Percentiles rank a stretch among this genome's conserved stretches.
These are phyloP conservation scores for Alternaria sp. DNA, from an alignment of 2,329 filamentous ascomycete species.

Conservation along the genomic window DNA sequence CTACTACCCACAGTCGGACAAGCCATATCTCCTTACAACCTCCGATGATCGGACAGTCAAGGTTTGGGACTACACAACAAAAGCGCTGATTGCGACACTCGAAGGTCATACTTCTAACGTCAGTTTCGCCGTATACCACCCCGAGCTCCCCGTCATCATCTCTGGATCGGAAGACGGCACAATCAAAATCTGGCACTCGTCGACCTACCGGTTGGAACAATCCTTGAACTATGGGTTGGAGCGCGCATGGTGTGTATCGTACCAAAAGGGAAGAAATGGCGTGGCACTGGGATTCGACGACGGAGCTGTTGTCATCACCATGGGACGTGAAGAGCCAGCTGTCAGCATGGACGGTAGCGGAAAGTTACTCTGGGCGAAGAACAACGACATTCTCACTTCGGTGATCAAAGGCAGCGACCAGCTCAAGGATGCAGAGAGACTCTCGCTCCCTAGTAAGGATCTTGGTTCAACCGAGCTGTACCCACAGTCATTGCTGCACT, in stretches of 20 bases:
- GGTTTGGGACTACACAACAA: conserved; percentile 99
- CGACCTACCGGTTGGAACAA: conserved; percentile 95
- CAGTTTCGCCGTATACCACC: conserved; percentile 97
- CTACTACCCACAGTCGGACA: conserved; percentile 74
- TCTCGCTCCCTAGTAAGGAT: conserved; percentile 89
- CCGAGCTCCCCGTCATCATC: conserved; percentile 94
- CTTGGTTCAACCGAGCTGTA: conserved; percentile 96
- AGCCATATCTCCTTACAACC: conserved; percentile 89
- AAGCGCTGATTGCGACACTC: conserved; percentile 92
- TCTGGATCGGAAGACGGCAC: conserved; percentile 98
- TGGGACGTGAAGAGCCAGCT: conserved; percentile 94
- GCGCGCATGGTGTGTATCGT: conserved; percentile 95
- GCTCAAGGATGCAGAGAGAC: conserved; percentile 86
- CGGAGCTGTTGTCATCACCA: conserved; percentile 95
- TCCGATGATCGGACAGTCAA: conserved; percentile 97
- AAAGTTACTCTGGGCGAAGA: conserved; percentile 94
- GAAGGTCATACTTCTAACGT: conserved; percentile 98
- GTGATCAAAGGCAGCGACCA: conserved; percentile 93
- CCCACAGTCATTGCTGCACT: conserved; percentile 91
- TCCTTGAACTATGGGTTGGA: conserved; percentile 95
- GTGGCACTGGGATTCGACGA: conserved; percentile 97
- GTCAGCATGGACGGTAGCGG: conserved; percentile 97
- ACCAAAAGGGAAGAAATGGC: conserved; percentile 92
- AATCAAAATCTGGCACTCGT: conserved; percentile 98
- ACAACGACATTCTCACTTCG: conserved; percentile 92